Conservation (phyloP, 306 rosid genomes). For the Amphicarpaea edgeworthii region DNA sequence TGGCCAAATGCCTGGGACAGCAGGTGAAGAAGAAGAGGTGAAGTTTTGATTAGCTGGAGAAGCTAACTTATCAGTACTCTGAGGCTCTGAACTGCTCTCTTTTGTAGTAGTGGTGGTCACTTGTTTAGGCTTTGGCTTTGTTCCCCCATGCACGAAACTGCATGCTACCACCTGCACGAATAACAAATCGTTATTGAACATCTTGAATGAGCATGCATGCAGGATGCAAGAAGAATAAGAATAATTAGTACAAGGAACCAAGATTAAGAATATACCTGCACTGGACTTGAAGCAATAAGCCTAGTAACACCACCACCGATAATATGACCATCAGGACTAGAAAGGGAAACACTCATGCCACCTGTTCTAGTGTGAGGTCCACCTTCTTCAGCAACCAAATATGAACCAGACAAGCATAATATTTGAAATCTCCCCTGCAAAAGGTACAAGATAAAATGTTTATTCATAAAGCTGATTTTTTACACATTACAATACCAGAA, state of each 20-base stretch:
- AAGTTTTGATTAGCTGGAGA: conserved; percentile 67
- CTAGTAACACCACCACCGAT: conserved; percentile 83
- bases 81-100: conserved; percentile 60
- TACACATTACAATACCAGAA: neutral
- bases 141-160: conserved; percentile 79
- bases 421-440: conserved; percentile 94
- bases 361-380: conserved; percentile 85
- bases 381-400: conserved; percentile 95
- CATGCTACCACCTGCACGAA: conserved; percentile 82
- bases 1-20: conserved; percentile 68
- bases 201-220: conserved; percentile 7
- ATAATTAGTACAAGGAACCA: no score
- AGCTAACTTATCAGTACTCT: conserved; percentile 61
- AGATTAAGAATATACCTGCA: conserved; percentile 72
- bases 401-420: conserved; percentile 92
- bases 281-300: conserved; percentile 86
- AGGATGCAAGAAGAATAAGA: neutral
- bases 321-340: conserved; percentile 86
- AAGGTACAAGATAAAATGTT: conserved; percentile 7
- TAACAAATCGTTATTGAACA: neutral
- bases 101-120: conserved; percentile 42
- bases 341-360: conserved; percentile 84
- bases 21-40: conserved; percentile 54
- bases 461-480: neutral
- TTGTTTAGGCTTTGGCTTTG: conserved; percentile 72